These are phyloP conservation scores for Pueraria montana DNA, from an alignment of 306 rosid species.

Conservation along the genomic window DNA sequence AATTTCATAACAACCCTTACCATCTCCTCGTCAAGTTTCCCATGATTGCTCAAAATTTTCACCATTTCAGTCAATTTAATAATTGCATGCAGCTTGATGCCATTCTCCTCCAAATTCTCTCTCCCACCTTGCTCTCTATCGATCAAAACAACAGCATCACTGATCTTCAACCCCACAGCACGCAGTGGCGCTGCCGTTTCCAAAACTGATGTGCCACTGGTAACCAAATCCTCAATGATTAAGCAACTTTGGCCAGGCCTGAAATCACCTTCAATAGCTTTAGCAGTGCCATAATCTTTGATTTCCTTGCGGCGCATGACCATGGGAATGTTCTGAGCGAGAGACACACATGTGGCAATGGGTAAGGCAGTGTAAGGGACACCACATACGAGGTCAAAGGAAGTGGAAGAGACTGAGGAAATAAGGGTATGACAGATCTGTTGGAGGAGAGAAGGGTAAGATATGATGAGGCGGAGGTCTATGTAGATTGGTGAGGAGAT, in stretches of 20 bases:
- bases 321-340: slow-evolving; percentile 71
- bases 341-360: slow-evolving; percentile 82
- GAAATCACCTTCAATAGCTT: slow-evolving; percentile 82
- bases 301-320: slow-evolving; percentile 95
- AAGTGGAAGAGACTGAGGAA: slow-evolving; percentile 69
- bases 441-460: slow-evolving; percentile 81
- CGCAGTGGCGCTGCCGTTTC: slow-evolving; percentile 85
- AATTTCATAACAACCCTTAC: slow-evolving; percentile 64
- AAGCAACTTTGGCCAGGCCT: slow-evolving; percentile 69
- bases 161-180: slow-evolving; percentile 76
- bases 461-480: slow-evolving; percentile 89
- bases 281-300: slow-evolving; percentile 91
- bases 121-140: slow-evolving; percentile 93
- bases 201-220: slow-evolving; percentile 84
- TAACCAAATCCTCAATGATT: slow-evolving; percentile 86
- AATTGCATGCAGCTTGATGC: slow-evolving; percentile 72
- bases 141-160: slow-evolving; percentile 84
- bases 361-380: slow-evolving; percentile 96
- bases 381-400: slow-evolving; percentile 79
- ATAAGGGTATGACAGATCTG: slow-evolving; percentile 81
- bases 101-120: slow-evolving; percentile 84
- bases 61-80: slow-evolving; percentile 83
- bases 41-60: slow-evolving; percentile 75
- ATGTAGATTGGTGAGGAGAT: slow-evolving; percentile 90
- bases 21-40: slow-evolving; percentile 77